Percentiles rank a stretch among this genome's conserved stretches.
These are phyloP conservation scores for Xerocomus spinulosus DNA, from an alignment of 768 basidiomycete species.

Conservation along the genomic window DNA sequence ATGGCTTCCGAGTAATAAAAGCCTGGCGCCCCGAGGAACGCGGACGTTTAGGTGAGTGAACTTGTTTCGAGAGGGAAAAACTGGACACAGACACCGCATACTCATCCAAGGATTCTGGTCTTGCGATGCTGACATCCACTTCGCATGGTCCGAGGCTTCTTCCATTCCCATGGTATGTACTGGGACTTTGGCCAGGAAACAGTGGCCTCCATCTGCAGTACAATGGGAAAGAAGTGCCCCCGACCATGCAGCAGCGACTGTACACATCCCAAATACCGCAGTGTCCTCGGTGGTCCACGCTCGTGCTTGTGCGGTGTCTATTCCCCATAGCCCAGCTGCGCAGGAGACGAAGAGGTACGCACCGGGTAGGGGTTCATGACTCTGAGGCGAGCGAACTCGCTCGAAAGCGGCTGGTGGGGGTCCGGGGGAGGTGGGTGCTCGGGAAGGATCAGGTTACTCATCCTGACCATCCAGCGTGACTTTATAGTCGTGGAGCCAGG, in stretches of 20 bases:
- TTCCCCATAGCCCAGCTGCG: constrained; percentile 18
- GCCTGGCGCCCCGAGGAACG: constrained; percentile 1
- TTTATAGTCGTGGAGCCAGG: constrained; percentile 25
- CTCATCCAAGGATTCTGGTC: constrained; percentile 17
- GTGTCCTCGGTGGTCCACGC: constrained; percentile 5
- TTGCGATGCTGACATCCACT: constrained; percentile 21
- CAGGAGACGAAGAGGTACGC: constrained; percentile 9
- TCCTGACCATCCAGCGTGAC: constrained; percentile 12
- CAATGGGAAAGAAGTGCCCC: constrained; percentile 36
- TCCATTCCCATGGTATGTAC: constrained; percentile 59
- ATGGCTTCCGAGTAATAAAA: constrained; percentile 2
- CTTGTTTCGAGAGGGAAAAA: not conserved
- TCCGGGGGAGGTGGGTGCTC: constrained; percentile 4
- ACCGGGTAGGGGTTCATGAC: constrained; percentile 7
- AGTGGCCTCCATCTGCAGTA: constrained; percentile 30
- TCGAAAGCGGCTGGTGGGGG: not conserved
- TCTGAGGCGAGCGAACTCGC: not conserved
- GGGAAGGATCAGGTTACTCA: constrained; percentile 10
- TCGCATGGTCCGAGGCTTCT: constrained; percentile 41
- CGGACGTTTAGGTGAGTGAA: constrained; percentile 4
- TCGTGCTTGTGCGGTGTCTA: not conserved
- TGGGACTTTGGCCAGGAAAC: constrained; percentile 27
- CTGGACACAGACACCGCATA: not conserved
- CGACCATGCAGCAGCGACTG: constrained; percentile 33
- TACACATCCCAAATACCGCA: constrained; percentile 19